Evolutionary conservation across 352 stramenopile genomes (phyloP), one percentile per base, ranked within the genome.

Genomic region (Phytophthora ramorum): DNA sequence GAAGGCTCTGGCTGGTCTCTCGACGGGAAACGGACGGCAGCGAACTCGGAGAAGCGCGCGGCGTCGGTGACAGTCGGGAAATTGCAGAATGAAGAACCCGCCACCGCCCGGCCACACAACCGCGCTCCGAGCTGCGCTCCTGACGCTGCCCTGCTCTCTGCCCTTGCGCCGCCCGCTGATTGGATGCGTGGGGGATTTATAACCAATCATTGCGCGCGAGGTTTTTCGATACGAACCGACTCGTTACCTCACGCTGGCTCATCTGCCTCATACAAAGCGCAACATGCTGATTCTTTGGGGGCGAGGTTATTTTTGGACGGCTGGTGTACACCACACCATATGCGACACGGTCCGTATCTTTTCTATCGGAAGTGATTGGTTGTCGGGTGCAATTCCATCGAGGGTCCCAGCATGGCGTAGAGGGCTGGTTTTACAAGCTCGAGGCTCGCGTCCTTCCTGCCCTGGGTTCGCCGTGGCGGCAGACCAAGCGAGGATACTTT

Each of bases 81-180:
- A 87, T 87, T 89, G 79, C 75, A 75, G 79, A 89, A 87, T 89
- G 79, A 76, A 71, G 68, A 30, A 46, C 26, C 43, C 17, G 19
- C n/a, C 30, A 65, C 53, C 49, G 41, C 53, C 58, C 58, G 58
- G 47, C 56, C 56, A 61, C 63, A 58, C 55, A 58, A 57, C 52
- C 17, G 12, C 46, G 52, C 20, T 17, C n/a, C 37, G 32, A 9
- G 8, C 24, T 41, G 6, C 7, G 6, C 14, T 41, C 12, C 35
- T 17, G 10, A 6, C 7, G 1, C 9, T 10, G 12, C 35, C 12
- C 35, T 46, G 30, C 24, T 34, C 43, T 50, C 50, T 41, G 19
- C 35, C 40, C 46, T 51, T 47, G 20, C 44, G 16, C 26, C 7
- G 54, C 19, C n/a, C 40, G 45, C 26, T 66, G 50, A 67, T 67